Evolutionary conservation across 257 asterid species (phyloP).

Genomic region (Nicotiana tabacum): DNA sequence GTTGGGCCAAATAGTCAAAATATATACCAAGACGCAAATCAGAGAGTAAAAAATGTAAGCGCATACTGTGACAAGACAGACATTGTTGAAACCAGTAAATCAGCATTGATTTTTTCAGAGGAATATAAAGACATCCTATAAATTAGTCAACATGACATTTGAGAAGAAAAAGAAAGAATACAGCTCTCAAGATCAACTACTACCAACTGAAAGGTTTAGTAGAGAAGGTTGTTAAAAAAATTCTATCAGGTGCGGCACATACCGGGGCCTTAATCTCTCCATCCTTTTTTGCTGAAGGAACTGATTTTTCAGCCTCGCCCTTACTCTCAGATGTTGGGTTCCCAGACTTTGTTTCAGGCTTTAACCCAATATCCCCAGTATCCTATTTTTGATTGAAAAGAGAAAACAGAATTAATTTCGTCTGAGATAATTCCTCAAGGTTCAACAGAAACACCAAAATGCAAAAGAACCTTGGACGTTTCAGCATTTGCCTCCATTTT

Average conservation of each 20-base stretch:
- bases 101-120: background rate
- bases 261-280: slow-evolving; percentile 65
- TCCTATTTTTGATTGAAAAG: slow-evolving; percentile 31
- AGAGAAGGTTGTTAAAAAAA: background rate
- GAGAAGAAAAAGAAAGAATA: background rate
- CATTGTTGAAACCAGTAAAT: background rate
- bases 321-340: slow-evolving; percentile 44
- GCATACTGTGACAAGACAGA: background rate
- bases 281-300: slow-evolving; percentile 45
- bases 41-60: background rate
- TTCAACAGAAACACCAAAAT: slow-evolving; percentile 8
- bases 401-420: background rate
- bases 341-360: slow-evolving; percentile 50
- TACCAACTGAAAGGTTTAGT: background rate
- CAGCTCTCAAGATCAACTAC: slow-evolving; percentile 1
- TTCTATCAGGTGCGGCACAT: slow-evolving; percentile 23
- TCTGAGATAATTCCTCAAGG: background rate
- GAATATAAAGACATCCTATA: background rate
- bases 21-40: background rate
- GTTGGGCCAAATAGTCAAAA: background rate
- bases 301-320: slow-evolving; percentile 55
- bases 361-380: slow-evolving; percentile 31
- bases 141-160: background rate
- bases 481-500: slow-evolving; percentile 75
- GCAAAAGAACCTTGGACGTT: slow-evolving; percentile 53